Conservation (phyloP, 805 yeast genomes). For the Blastobotrys attinorum region DNA sequence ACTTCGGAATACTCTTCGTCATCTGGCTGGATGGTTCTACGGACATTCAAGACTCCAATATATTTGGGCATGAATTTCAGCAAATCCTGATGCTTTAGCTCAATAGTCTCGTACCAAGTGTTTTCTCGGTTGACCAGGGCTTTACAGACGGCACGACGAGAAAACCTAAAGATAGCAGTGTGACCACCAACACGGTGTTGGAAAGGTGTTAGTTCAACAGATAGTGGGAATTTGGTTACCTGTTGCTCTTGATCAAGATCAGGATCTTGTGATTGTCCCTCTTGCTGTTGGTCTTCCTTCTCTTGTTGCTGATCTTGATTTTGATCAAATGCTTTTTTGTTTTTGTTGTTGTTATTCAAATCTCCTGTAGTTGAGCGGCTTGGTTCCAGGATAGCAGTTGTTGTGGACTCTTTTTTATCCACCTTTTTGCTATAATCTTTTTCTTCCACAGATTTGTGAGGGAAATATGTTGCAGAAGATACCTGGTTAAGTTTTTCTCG, state of each 20-base stretch:
- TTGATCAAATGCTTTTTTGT: not conserved
- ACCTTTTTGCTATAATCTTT: not conserved
- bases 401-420: not conserved
- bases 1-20: constrained; percentile 12
- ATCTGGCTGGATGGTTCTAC: constrained; percentile 48
- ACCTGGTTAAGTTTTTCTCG: constrained; percentile 15
- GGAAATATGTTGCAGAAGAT: constrained; percentile 27
- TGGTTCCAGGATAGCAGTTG: not conserved
- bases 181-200: constrained; percentile 97
- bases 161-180: constrained; percentile 89
- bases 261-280: not conserved
- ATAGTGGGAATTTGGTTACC: constrained; percentile 34
- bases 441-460: constrained; percentile 17
- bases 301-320: not conserved
- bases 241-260: constrained; percentile 7
- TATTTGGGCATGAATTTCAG: constrained; percentile 86
- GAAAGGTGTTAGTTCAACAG: constrained; percentile 87
- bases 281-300: constrained; percentile 1
- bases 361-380: no score
- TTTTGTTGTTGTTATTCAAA: not conserved
- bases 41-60: constrained; percentile 87
- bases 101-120: constrained; percentile 85
- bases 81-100: constrained; percentile 64
- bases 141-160: constrained; percentile 88
- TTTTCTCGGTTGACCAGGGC: constrained; percentile 87